Evolutionary conservation across 2,329 filamentous ascomycete genomes (phyloP), one percentile per base, ranked within the genome.

Genomic region (Exophiala sp.): DNA sequence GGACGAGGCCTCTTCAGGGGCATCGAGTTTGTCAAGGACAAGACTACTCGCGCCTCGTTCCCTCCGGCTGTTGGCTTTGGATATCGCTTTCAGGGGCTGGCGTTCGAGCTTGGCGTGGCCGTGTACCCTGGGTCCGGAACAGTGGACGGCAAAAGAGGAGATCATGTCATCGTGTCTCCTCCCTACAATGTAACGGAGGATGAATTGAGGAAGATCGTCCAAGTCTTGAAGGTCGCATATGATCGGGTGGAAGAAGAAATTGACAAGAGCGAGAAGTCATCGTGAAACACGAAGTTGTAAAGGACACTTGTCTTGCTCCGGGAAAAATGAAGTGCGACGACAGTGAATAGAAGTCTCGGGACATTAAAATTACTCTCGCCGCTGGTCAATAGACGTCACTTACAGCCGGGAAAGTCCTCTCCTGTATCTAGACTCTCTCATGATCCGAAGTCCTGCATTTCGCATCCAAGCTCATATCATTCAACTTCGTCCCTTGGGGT

Each of bases 1-100:
- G 80, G 80, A 13, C 71, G 70, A 48, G 79, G 80, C 0, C 60
- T 81, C 22, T 82, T 82, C 58, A 78, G 76, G 73, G 78, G 75
- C 4, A 71, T 83, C 47, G 79, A 82, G 55, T 80, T 82, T 52
- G 78, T 82, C 30, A 66, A 68, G 41, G 70, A 81, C 60, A 80
- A 76, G 60, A 48, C 48, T 1, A 76, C 70, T 2, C 81, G 80
- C 57, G 67, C 73, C 48, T 72, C 78, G 0, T 82, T 82, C 52
- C 66, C 73, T 16, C 64, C 72, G 0, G 58, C 59, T 0, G 55
- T 68, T 2, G 64, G 60, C 1, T 62, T 80, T 2, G 68, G 74
- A 2, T 68, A 65, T 62, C 66, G 64, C 1, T 62, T 80, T 1
- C 72, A 75, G 62, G 30, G 59, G 56, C 7, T 57, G 57, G 34